Conservation (phyloP, 2,329 filamentous ascomycete genomes). For the Lecanoromycetidae sp. region DNA sequence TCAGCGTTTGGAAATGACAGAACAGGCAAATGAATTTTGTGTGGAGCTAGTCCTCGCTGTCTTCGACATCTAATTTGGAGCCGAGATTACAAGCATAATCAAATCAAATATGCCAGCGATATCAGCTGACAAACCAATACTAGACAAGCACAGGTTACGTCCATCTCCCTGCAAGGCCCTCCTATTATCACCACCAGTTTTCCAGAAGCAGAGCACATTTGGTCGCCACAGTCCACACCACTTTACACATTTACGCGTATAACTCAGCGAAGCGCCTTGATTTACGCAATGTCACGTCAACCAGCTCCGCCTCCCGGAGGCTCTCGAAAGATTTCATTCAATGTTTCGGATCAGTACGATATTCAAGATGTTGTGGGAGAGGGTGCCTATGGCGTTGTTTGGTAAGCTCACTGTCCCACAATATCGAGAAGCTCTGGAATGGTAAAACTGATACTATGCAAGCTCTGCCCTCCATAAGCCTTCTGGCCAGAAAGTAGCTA, state of each 20-base stretch:
- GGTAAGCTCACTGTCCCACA: slow-evolving; percentile 49
- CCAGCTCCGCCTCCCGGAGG: slow-evolving; percentile 35
- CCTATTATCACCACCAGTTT: no score
- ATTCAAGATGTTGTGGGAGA: slow-evolving; percentile 99
- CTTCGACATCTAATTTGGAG: no score
- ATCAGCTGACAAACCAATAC: no score
- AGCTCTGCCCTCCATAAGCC: slow-evolving; percentile 97
- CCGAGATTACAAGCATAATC: no score
- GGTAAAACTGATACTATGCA: slow-evolving; percentile 16
- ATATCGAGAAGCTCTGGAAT: not conserved
- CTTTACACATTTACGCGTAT: not conserved
- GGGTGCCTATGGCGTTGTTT: slow-evolving; percentile 95
- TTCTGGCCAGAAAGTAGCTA: slow-evolving; percentile 94
- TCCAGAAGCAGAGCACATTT: no score
- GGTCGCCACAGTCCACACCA: not conserved
- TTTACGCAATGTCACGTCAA: slow-evolving; percentile 16
- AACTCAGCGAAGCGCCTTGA: not conserved
- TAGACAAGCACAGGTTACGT: no score
- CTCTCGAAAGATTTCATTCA: slow-evolving; percentile 95
- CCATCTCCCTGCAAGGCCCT: no score
- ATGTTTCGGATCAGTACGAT: slow-evolving; percentile 98
- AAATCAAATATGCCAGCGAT: no score
- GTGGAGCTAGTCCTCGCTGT: no score
- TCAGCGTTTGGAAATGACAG: no score
- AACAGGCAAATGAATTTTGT: no score